Base-by-base conservation (phyloP, 2,329 filamentous ascomycete species). In the Xylariaceae sp. region DNA sequence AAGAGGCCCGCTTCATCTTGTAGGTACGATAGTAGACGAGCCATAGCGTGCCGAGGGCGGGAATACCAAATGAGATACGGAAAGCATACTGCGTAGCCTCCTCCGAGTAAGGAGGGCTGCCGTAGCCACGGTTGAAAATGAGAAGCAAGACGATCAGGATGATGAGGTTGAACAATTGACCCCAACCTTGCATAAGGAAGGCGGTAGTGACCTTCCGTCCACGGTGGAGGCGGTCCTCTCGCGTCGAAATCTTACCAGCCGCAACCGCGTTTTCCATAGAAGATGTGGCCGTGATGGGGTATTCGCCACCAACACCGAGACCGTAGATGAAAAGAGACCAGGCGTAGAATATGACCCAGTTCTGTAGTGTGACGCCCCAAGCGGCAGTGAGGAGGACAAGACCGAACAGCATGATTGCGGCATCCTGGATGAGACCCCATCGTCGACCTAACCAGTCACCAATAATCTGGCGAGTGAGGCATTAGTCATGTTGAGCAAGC, bases 171-270 rank as follows among this genome's bases (percentile, higher is more conserved):
- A 88, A 75, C 66, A 95, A 88, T 68, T 97, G 92, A 55, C 92
- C 92, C 92, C 92, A 97, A 44, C 92, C 92, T 70, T 97, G 92
- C 92, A 97, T 96, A 69, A 97, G 70, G 74, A 97, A 97, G 47
- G 92, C 91, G 67, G 86, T 89, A 55, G 90, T 95, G 64, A 96
- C 92, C 68, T 95, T 95, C 63, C 92, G 88, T 54, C 92, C 92
- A 70, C 92, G 89, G 73, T 97, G 92, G 42, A 97, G 82, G 64
- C 92, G 88, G 66, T 97, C 92, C 43, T 95, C 89, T 52, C 85
- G 85, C 47, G 90, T 95, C 6, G 92, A 96, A 43, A 95, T 72
- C 66, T 85, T 91, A 51, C 92, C 91, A 29, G 88, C 72, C n/a
- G 87, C 82, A 37, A 91, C 85, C 14, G 88, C 86, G 61, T 91